Conservation (phyloP, 78 protist genomes). For the Polysphondylium violaceum region DNA sequence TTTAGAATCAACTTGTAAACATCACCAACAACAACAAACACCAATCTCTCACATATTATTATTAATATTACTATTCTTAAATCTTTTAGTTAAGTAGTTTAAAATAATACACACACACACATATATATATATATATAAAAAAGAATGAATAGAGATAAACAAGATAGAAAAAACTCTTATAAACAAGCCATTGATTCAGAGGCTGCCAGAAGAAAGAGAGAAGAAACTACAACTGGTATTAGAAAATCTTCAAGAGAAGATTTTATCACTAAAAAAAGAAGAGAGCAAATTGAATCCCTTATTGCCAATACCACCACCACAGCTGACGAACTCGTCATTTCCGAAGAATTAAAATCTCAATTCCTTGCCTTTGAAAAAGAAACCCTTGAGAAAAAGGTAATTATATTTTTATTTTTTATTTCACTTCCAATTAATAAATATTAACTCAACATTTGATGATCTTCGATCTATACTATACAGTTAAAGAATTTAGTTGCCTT, state of each 20-base stretch:
- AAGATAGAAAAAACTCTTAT: conserved; percentile 64
- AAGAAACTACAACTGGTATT: conserved; percentile 35
- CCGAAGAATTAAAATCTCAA: conserved; percentile 31
- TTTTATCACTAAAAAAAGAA: conserved; percentile 13
- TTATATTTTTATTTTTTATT: neutral
- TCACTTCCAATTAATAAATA: neutral
- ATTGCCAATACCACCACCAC: neutral
- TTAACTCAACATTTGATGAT: neutral
- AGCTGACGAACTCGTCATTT: conserved; percentile 12
- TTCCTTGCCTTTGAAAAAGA: conserved; percentile 33
- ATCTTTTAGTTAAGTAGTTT: no score
- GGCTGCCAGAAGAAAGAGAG: conserved; percentile 60
- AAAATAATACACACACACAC: no score
- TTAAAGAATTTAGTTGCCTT: conserved; percentile 23
- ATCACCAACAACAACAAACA: no score
- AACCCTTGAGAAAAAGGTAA: conserved; percentile 39
- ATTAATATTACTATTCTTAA: no score
- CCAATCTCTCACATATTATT: no score
- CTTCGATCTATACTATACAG: neutral
- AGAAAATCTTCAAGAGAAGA: conserved; percentile 67
- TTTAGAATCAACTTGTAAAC: no score
- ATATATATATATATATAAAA: no score
- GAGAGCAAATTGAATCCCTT: neutral
- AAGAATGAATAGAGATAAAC: conserved; percentile 71
- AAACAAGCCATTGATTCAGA: conserved; percentile 62